Evolutionary conservation across 2,329 filamentous ascomycete genomes (phyloP), one percentile per base, ranked within the genome.

Genomic region (Fusarium xylarioides): DNA sequence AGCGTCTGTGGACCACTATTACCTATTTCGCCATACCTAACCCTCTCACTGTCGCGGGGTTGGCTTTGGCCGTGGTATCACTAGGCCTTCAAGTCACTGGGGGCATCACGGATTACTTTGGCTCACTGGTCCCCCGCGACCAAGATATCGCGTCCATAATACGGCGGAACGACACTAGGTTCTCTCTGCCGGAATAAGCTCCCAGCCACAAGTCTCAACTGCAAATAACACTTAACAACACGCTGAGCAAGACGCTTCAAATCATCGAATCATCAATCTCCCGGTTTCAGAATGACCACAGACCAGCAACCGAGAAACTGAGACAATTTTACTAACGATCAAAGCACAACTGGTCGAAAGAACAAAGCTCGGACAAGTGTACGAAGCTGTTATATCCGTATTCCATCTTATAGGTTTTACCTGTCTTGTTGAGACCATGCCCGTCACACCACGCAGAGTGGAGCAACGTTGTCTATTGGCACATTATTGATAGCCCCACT

Each of bases 91-190:
- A 49, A 49, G 46, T 49, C 28, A 49, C 46, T 18, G 28, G 46
- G 4, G 28, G 46, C 11, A 32, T 49, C 10, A 32, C 46, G 4
- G 28, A 32, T 9, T 32, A 32, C 15, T n/a, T 49, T 8, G 46
- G 32, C 6, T 21, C 28, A 0, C 28, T 49, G 6, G 9, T n/a
- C 0, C n/a, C 46, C 7, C 46, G 28, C 15, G 46, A 32, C 15
- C 28, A 32, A 11, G 46, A 49, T 21, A 49, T 49, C 3, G 7
- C 28, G 1, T 49, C 46, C 3, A 12, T 32, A 32, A 23, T 18
- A 16, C 46, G 23, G 14, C 28, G 4, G 11, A 49, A 32, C 14
- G 11, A 49, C 4, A n/a, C n/a, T n/a, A n/a, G n/a, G n/a, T n/a
- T n/a, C n/a, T n/a, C n/a, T n/a, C n/a, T n/a, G n/a, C n/a, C n/a